A percentile compares a stretch with the other conserved stretches of the same genome.
Evolutionary conservation across 78 protist genomes (phyloP).

Genomic region (Pigoraptor vietnamica): DNA sequence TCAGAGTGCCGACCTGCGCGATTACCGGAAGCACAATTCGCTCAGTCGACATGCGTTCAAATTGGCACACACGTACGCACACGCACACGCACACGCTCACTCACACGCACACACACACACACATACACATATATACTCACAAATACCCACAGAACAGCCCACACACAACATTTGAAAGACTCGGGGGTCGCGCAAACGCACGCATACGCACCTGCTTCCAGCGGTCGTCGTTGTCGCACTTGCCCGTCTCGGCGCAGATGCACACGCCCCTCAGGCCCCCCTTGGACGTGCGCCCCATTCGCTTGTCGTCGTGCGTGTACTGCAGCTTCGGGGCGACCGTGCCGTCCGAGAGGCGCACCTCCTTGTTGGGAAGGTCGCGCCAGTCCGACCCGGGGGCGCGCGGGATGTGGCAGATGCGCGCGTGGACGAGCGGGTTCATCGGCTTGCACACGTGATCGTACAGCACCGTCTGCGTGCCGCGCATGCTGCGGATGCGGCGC

Average conservation of each 20-base stretch:
- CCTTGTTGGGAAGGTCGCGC: not conserved
- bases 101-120: too few relatives aligned
- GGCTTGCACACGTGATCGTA: not conserved
- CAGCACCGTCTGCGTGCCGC: not conserved
- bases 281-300: not conserved
- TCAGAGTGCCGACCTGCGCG: not conserved
- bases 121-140: too few relatives aligned
- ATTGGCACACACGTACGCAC: too few relatives aligned
- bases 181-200: too few relatives aligned
- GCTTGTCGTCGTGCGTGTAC: not conserved
- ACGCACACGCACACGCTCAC: too few relatives aligned
- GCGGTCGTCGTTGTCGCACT: not conserved
- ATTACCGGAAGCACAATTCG: too few relatives aligned
- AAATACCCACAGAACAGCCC: too few relatives aligned
- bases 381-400: not conserved
- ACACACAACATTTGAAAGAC: too few relatives aligned
- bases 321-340: not conserved
- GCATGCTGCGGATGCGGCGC: not conserved
- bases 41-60: too few relatives aligned
- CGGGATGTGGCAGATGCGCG: not conserved
- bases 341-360: not conserved
- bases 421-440: not conserved
- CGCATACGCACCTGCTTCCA: too few relatives aligned
- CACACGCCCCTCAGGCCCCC: not conserved
- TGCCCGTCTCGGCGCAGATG: not conserved